phyloP scores from a whole-genome alignment of 495 filamentous ascomycete species.

The Xylaria longipes region DNA sequence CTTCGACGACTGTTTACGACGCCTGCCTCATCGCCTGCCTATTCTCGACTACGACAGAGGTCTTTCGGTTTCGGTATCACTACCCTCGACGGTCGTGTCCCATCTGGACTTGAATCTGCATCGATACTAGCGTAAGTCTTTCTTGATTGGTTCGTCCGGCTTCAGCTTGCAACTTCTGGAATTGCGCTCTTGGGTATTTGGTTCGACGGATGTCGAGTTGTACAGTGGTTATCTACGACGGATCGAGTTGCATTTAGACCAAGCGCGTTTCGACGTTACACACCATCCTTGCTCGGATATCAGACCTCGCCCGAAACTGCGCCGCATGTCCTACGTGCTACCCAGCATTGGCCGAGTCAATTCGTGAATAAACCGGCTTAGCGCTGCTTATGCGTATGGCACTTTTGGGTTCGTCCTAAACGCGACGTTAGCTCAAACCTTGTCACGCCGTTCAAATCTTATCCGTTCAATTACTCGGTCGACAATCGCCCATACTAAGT shows the following conservation, averaged over 20 bases:
- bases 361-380: not conserved
- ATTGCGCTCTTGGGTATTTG: not conserved
- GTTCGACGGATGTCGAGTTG: not conserved
- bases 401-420: not conserved
- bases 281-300: not conserved
- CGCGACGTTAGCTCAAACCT: not conserved
- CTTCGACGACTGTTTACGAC: constrained; percentile 3
- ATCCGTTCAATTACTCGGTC: not conserved
- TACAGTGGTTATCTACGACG: not conserved
- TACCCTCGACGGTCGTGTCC: not conserved
- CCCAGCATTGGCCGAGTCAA: not conserved
- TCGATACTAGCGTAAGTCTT: not conserved
- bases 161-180: not conserved
- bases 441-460: not conserved
- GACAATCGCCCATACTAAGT: not conserved
- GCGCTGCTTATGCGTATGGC: not conserved
- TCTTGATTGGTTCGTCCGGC: not conserved
- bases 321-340: not conserved
- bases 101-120: not conserved
- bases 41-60: not conserved
- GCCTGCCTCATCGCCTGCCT: not conserved
- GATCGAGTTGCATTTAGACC: not conserved
- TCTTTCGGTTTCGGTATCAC: not conserved
- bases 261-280: not conserved
- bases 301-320: not conserved